phyloP scores from a whole-genome alignment of 441 rosid species.

The Brassica balearica region DNA sequence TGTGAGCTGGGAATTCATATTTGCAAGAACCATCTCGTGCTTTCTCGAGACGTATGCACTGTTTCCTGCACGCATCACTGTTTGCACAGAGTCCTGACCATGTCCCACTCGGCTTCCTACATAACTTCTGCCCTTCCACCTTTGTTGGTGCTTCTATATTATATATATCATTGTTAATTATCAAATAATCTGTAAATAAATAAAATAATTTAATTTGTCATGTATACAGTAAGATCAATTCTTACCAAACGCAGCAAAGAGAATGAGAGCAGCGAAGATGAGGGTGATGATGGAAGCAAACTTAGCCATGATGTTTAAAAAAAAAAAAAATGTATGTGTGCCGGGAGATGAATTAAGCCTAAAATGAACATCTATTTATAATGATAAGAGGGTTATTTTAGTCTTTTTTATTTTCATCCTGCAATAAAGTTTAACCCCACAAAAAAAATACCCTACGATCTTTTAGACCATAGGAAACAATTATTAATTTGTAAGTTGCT shows the following conservation, averaged over 20 bases:
- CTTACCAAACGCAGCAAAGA: conserved; percentile 40
- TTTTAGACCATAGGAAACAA: background rate
- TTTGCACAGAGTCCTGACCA: conserved; percentile 39
- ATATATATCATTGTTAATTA: conserved; percentile 3
- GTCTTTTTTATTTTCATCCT: background rate
- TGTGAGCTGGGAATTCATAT: conserved; percentile 29
- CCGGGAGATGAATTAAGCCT: conserved; percentile 20
- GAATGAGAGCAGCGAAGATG: conserved; percentile 30
- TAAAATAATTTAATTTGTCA: background rate
- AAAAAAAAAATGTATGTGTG: background rate
- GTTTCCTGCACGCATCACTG: conserved; percentile 3
- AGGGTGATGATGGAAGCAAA: conserved; percentile 31
- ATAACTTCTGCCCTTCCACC: conserved; percentile 24
- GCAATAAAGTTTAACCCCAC: conserved; percentile 4
- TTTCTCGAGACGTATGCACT: conserved; percentile 15
- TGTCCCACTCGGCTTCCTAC: conserved; percentile 31
- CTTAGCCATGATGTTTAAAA: conserved; percentile 34
- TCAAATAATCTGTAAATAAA: background rate
- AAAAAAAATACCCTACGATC: background rate
- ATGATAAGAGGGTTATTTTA: background rate
- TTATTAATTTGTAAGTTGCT: background rate
- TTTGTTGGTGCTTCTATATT: conserved; percentile 17
- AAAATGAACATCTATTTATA: conserved; percentile 37
- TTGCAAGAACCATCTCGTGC: conserved; percentile 34
- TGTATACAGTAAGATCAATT: conserved; percentile 12